A percentile compares a stretch with the other conserved stretches of the same genome.
These are phyloP conservation scores for Platanus orientalis DNA, from an alignment of 164 flowering plant genomes.

Conservation along the genomic window DNA sequence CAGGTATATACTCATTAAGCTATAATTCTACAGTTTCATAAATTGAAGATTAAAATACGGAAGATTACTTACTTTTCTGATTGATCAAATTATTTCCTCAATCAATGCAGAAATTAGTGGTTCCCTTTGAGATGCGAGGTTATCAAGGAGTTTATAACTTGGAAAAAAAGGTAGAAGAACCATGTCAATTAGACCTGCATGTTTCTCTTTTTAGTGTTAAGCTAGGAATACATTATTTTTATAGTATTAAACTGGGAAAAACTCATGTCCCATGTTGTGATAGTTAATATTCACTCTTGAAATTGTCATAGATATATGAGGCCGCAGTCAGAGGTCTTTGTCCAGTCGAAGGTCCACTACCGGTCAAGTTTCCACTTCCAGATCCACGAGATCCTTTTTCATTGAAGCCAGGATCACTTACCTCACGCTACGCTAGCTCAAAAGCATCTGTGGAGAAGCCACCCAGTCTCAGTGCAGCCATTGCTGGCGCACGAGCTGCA, in stretches of 20 bases:
- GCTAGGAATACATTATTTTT: too few relatives aligned
- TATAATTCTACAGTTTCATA: not conserved
- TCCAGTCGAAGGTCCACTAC: slow-evolving; percentile 53
- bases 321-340: slow-evolving; percentile 73
- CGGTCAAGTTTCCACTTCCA: slow-evolving; percentile 71
- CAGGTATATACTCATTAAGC: slow-evolving; percentile 43
- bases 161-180: slow-evolving; percentile 59
- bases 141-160: slow-evolving; percentile 77
- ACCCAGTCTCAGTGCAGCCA: slow-evolving; percentile 52
- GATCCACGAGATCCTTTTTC: slow-evolving; percentile 62
- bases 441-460: slow-evolving; percentile 37
- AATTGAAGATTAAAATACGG: not conserved
- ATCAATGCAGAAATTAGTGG: slow-evolving; percentile 52
- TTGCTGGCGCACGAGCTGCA: slow-evolving; percentile 85
- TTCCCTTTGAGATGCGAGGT: slow-evolving; percentile 96
- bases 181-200: not conserved
- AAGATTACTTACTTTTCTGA: not conserved
- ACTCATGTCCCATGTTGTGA: not conserved
- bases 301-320: slow-evolving; percentile 48
- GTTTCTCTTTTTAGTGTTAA: not conserved
- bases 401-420: slow-evolving; percentile 71
- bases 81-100: not conserved
- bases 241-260: not conserved
- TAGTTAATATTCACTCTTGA: not conserved
- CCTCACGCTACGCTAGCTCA: slow-evolving; percentile 11